Conservation (phyloP, 208 protist species). For the Strigomonas culicis region DNA sequence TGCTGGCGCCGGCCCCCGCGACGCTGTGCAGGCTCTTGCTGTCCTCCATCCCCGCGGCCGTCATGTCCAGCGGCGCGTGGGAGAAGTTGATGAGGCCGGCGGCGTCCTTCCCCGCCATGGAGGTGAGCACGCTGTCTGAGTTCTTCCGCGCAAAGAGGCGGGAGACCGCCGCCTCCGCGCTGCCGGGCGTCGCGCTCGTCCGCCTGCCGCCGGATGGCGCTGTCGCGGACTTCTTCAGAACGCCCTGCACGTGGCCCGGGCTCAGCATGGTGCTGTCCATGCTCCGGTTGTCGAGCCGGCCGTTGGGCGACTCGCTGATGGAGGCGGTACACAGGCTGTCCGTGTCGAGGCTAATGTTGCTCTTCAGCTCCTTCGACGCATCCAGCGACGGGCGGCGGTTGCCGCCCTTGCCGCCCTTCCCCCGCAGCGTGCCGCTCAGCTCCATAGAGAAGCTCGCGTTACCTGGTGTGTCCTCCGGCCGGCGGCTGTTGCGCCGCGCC, state of each 20-base stretch:
- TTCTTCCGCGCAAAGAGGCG: neutral
- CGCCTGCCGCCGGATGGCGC: neutral
- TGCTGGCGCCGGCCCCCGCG: neutral
- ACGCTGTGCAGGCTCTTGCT: neutral
- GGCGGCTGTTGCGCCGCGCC: neutral
- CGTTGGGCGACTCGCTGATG: neutral
- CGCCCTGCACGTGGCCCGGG: neutral
- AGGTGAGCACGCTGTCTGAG: too few relatives aligned
- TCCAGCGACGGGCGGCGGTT: too few relatives aligned
- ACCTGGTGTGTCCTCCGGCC: slow-evolving; percentile 6
- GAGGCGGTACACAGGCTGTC: slow-evolving; percentile 6
- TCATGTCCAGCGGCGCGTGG: too few relatives aligned
- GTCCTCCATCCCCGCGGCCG: too few relatives aligned
- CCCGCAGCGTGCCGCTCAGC: neutral
- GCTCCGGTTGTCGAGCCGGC: too few relatives aligned
- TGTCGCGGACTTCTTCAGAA: neutral
- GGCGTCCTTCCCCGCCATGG: too few relatives aligned
- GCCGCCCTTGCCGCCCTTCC: neutral
- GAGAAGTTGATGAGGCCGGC: too few relatives aligned
- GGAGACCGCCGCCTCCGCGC: neutral
- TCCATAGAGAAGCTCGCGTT: slow-evolving; percentile 10
- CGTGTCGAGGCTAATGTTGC: too few relatives aligned
- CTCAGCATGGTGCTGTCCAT: too few relatives aligned
- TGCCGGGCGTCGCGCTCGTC: neutral
- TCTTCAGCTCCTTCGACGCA: too few relatives aligned